Percentiles rank a stretch among this genome's conserved stretches.
Evolutionary conservation across 345 rosid genomes (phyloP).

Genomic region (Populus euphratica): DNA sequence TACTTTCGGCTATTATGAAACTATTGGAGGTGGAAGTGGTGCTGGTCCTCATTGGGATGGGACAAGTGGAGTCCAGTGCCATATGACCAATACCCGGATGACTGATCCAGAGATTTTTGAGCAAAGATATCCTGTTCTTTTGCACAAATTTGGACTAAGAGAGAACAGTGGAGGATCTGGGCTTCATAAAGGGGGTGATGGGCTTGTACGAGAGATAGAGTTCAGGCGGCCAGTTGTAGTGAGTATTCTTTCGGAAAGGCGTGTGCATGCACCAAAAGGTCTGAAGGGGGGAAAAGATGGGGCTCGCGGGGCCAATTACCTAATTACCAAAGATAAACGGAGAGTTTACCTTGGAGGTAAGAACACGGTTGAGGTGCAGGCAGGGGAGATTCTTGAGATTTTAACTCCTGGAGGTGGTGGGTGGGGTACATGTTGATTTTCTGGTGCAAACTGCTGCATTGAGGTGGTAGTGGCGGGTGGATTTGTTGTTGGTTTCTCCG

Average conservation of each 20-base stretch:
- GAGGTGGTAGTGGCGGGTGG: neutral
- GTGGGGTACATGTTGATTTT: conserved; percentile 44
- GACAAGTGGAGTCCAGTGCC: conserved; percentile 93
- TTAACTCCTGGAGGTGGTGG: conserved; percentile 94
- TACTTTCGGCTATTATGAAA: conserved; percentile 87
- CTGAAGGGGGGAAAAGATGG: conserved; percentile 70
- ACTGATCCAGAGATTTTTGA: conserved; percentile 98
- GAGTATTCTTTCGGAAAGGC: conserved; percentile 93
- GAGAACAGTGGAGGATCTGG: conserved; percentile 87
- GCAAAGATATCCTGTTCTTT: conserved; percentile 85
- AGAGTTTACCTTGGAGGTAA: conserved; percentile 80
- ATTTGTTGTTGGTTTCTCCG: neutral
- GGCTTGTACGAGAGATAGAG: conserved; percentile 86
- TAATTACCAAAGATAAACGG: conserved; percentile 55
- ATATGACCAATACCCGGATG: conserved; percentile 97
- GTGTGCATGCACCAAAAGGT: conserved; percentile 91
- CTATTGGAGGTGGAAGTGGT: conserved; percentile 93
- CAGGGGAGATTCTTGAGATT: conserved; percentile 82
- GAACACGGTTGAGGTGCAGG: conserved; percentile 67
- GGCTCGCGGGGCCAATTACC: conserved; percentile 84
- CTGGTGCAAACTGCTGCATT: neutral
- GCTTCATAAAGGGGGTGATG: conserved; percentile 73
- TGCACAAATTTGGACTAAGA: conserved; percentile 75
- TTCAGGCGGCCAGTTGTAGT: conserved; percentile 71
- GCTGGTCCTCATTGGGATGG: conserved; percentile 92